Evolutionary conservation across 1,284 basidiomycete genomes (phyloP).

Genomic region (Vanrija sp.): DNA sequence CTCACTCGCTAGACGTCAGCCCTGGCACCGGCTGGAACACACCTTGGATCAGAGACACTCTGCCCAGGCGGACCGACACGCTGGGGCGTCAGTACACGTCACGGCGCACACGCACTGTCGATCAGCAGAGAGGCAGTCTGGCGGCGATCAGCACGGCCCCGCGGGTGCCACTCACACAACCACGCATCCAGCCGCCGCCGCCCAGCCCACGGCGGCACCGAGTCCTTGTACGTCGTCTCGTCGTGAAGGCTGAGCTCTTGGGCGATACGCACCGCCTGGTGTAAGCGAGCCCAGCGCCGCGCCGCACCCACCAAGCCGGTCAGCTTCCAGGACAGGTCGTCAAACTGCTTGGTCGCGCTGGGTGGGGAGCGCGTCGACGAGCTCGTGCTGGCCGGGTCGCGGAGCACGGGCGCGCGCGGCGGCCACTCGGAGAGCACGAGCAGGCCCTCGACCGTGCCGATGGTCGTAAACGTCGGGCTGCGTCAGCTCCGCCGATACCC

Average conservation of each 20-base stretch:
- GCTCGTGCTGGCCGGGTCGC: constrained; percentile 2
- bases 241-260: constrained; percentile 20
- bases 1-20: not conserved
- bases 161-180: constrained; percentile 13
- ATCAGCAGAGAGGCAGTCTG: constrained; percentile 21
- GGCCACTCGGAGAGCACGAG: constrained; percentile 24
- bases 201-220: constrained; percentile 4
- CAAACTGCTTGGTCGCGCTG: constrained; percentile 20
- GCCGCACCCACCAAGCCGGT: constrained; percentile 12
- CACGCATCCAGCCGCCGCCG: constrained; percentile 14
- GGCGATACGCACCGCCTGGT: constrained; percentile 18
- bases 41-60: constrained; percentile 20
- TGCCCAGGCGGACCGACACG: constrained; percentile 18
- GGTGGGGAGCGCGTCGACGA: not conserved
- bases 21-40: not conserved
- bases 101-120: constrained; percentile 11
- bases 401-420: constrained; percentile 8
- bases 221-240: constrained; percentile 11
- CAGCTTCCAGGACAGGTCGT: constrained; percentile 21
- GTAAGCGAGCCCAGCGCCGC: not conserved
- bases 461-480: constrained; percentile 10
- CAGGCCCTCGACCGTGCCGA: constrained; percentile 17
- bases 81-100: constrained; percentile 2
- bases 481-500: not conserved
- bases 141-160: not conserved